Evolutionary conservation across 2,329 filamentous ascomycete genomes (phyloP), one percentile per base, ranked within the genome.

Genomic region (Calonectria multiphialidica): DNA sequence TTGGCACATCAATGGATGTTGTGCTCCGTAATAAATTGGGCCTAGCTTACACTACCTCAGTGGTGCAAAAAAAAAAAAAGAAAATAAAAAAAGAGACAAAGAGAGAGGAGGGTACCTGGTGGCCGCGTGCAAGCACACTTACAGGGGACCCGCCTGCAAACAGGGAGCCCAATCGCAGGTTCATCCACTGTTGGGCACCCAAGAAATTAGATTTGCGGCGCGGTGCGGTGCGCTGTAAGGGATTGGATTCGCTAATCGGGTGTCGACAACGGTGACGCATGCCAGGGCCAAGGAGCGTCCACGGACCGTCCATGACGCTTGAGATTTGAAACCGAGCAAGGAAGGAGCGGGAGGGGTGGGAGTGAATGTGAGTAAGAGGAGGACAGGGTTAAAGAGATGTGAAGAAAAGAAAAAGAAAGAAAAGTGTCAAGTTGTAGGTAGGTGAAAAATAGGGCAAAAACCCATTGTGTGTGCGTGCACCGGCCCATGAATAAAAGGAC

Each of bases 201-300:
- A 49, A 44, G 55, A 66, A 67, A 47, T 67, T 63, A 33, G 44
- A 57, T 44, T 66, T 62, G 37, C 64, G 45, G 30, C 30, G 28
- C 47, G 33, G 42, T 21, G 64, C 30, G 57, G 33, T 21, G 49
- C 21, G 50, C 23, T 21, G 23, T 66, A 37, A 16, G 35, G 66
- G 66, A 63, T 33, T 53, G 59, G 30, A 21, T 61, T 62, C 69
- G 64, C 63, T 71, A 71, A 67, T 71, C 69, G 37, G 45, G n/a
- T 44, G 50, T 55, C 63, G 55, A 55, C 59, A 63, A 70, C 44
- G 28, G 45, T 71, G 69, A 71, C 69, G 64, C 69, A 71, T 71
- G 65, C 69, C 69, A 71, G 23, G 53, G n/a, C 68, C 68, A 71
- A 50, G 40, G 30, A 57, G 40, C 40, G 30, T 45, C 62, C 47